phyloP scores from a whole-genome alignment of 768 basidiomycete genomes.

The Suillus brevipes region DNA sequence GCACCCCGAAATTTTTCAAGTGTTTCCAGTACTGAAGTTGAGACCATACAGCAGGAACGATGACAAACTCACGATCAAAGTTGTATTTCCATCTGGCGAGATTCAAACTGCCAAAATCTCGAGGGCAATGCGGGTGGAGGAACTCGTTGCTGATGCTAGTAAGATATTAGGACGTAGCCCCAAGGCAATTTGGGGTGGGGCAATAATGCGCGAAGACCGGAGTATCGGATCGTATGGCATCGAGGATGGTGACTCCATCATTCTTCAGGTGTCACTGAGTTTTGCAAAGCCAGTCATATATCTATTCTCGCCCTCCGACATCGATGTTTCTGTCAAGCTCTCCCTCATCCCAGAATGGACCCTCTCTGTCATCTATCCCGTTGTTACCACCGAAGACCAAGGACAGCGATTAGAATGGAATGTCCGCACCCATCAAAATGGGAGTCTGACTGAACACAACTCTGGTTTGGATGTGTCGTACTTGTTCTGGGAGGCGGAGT shows the following conservation, averaged over 20 bases:
- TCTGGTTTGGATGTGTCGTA: background rate
- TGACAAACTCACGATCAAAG: background rate
- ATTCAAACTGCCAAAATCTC: background rate
- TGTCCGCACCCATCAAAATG: background rate
- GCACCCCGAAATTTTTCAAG: background rate
- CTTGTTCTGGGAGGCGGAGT: background rate
- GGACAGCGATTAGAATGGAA: background rate
- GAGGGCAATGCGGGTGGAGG: background rate
- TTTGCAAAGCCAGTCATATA: slow-evolving; percentile 4
- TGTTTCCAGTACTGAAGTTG: background rate
- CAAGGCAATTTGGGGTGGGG: background rate
- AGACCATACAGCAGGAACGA: background rate
- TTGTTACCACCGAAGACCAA: background rate
- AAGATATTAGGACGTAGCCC: background rate
- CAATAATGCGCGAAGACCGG: background rate
- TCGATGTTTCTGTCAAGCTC: background rate
- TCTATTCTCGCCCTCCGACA: slow-evolving; percentile 1
- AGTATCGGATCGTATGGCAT: background rate
- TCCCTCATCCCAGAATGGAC: slow-evolving; percentile 5
- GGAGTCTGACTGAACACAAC: background rate
- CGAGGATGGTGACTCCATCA: background rate
- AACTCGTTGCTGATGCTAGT: background rate
- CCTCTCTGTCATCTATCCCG: background rate
- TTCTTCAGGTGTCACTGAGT: background rate
- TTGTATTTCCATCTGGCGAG: background rate